Conservation (phyloP, 495 filamentous ascomycete genomes). For the Xylaria curta region DNA sequence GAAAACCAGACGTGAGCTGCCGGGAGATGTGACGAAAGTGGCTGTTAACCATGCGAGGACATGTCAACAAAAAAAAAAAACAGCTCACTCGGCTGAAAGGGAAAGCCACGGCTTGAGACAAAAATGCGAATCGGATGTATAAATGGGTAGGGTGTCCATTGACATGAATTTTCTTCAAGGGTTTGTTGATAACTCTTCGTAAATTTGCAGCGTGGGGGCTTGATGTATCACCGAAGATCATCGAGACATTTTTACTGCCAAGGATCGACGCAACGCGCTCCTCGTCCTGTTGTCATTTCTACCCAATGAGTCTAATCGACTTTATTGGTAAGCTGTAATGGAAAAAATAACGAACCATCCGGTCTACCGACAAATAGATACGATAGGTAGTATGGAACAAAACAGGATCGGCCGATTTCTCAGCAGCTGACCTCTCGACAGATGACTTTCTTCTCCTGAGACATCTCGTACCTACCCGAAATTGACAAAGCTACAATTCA, state of each 20-base stretch:
- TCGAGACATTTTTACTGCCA: neutral
- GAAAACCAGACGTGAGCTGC: neutral
- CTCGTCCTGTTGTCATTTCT: neutral
- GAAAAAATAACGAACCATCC: neutral
- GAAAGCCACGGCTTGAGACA: neutral
- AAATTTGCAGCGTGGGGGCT: neutral
- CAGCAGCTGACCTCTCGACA: neutral
- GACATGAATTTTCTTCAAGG: neutral
- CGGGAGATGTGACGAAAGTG: constrained; percentile 1
- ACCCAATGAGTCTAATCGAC: neutral
- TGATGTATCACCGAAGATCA: neutral
- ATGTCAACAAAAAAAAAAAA: constrained; percentile 5
- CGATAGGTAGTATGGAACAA: neutral
- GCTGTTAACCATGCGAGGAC: neutral
- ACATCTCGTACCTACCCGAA: neutral
- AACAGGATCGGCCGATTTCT: neutral
- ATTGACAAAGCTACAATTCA: neutral
- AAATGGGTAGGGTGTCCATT: neutral
- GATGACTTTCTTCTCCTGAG: neutral
- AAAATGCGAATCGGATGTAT: neutral
- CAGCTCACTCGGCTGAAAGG: neutral
- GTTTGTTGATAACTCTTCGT: neutral
- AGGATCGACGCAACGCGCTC: neutral
- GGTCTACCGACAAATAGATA: neutral
- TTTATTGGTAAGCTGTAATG: neutral